Conservation (phyloP, 2,329 filamentous ascomycete genomes). For the Westerdykella ornata region DNA sequence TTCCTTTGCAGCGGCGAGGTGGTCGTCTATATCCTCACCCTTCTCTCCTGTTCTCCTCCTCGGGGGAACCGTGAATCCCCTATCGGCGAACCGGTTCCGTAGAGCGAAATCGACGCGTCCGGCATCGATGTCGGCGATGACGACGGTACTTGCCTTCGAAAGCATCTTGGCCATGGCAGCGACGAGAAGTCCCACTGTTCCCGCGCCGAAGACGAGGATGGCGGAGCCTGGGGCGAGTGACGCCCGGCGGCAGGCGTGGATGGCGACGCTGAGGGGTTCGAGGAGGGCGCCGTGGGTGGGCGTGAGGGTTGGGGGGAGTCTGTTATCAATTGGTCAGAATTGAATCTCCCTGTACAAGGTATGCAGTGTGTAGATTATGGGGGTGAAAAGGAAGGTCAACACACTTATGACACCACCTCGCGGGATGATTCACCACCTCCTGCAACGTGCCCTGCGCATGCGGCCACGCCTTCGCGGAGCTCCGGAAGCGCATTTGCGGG, state of each 20-base stretch:
- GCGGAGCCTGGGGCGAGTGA: conserved; percentile 42
- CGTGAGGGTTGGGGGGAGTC: conserved; percentile 47
- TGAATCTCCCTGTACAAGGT: neutral
- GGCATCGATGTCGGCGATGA: conserved; percentile 56
- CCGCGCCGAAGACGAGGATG: conserved; percentile 55
- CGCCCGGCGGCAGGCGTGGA: conserved; percentile 54
- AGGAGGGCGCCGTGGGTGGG: conserved; percentile 53
- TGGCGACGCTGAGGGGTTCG: conserved; percentile 55
- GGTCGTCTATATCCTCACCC: conserved; percentile 49
- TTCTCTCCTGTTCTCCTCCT: conserved; percentile 27
- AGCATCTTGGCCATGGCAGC: conserved; percentile 50
- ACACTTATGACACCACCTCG: conserved; percentile 51
- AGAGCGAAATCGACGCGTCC: conserved; percentile 52
- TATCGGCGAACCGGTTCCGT: conserved; percentile 44
- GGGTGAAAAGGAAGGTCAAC: conserved; percentile 3
- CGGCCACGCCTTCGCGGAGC: conserved; percentile 54
- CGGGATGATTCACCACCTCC: conserved; percentile 56
- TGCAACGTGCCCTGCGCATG: conserved; percentile 60
- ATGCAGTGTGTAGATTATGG: too few relatives aligned
- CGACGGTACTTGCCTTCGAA: conserved; percentile 48
- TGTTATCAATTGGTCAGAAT: conserved; percentile 15
- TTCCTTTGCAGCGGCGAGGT: conserved; percentile 46
- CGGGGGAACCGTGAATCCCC: conserved; percentile 42
- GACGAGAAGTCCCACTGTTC: conserved; percentile 54
- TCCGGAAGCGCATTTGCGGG: conserved; percentile 52